Evolutionary conservation across 2,329 filamentous ascomycete genomes (phyloP).

Genomic region (Helotiales sp.): DNA sequence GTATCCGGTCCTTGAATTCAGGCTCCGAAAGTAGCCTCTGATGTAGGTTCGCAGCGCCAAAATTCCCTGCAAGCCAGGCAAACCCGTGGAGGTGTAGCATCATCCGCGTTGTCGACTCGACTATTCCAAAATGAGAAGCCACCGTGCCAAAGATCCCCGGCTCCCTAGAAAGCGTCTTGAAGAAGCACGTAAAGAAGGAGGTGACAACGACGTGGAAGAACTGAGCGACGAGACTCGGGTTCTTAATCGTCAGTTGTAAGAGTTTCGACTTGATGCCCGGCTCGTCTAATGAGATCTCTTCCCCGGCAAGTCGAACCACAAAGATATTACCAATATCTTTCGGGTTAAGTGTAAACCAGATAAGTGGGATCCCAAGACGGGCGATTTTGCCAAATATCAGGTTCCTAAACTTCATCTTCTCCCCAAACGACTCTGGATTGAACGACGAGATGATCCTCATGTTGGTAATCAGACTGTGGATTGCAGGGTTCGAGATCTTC

Average conservation of each 20-base stretch:
- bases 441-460: constrained; percentile 28
- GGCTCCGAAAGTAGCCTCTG: not conserved
- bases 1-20: not conserved
- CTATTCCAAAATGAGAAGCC: too few species aligned
- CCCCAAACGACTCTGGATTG: constrained; percentile 23
- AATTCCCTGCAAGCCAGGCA: not conserved
- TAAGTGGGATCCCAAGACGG: constrained; percentile 18
- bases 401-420: constrained; percentile 23
- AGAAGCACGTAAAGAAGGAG: not conserved
- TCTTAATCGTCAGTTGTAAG: not conserved
- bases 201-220: not conserved
- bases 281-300: not conserved
- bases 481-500: constrained; percentile 25
- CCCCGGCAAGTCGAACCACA: not conserved
- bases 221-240: not conserved
- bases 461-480: constrained; percentile 28
- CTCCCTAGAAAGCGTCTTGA: not conserved
- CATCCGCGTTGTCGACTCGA: not conserved
- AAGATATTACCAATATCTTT: constrained; percentile 15
- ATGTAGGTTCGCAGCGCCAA: not conserved
- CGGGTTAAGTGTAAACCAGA: constrained; percentile 25
- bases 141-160: not conserved
- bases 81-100: not conserved
- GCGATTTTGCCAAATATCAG: constrained; percentile 20
- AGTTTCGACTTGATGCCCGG: not conserved